Conservation (phyloP, 768 basidiomycete genomes). For the Dioszegia hungarica region DNA sequence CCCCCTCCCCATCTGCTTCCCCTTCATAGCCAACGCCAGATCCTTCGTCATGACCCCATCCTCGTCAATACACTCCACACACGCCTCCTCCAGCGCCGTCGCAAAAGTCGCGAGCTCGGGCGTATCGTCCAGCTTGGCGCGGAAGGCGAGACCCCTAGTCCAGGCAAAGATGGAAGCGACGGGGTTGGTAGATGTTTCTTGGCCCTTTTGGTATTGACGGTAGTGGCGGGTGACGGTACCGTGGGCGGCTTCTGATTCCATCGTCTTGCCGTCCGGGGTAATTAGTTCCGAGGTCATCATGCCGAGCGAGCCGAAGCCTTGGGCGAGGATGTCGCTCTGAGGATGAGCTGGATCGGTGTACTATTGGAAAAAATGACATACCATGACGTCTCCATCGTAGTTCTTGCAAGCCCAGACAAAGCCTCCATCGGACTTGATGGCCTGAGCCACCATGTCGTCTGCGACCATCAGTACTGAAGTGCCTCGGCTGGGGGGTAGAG, state of each 20-base stretch:
- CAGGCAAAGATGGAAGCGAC: constrained; percentile 98
- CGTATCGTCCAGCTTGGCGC: constrained; percentile 87
- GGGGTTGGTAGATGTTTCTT: constrained; percentile 97
- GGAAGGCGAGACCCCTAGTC: constrained; percentile 89
- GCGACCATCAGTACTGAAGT: constrained; percentile 7
- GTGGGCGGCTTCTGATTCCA: constrained; percentile 96
- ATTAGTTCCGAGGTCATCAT: constrained; percentile 98
- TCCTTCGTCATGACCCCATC: constrained; percentile 97
- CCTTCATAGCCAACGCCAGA: constrained; percentile 87
- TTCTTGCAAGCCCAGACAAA: constrained; percentile 73
- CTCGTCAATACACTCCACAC: constrained; percentile 82
- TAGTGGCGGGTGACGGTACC: constrained; percentile 87
- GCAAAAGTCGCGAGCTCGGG: constrained; percentile 69
- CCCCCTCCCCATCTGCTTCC: constrained; percentile 79
- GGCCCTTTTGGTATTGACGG: constrained; percentile 93
- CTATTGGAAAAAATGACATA: constrained; percentile 37
- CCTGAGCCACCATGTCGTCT: constrained; percentile 87
- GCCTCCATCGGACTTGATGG: constrained; percentile 90
- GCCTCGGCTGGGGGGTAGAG: background rate
- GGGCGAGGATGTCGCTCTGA: constrained; percentile 89
- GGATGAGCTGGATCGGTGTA: background rate
- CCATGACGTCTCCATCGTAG: constrained; percentile 68
- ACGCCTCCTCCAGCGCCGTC: constrained; percentile 72
- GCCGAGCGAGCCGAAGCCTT: constrained; percentile 91
- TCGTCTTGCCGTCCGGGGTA: constrained; percentile 85